Conservation (phyloP, 2,329 filamentous ascomycete species). For the Stachybotrys chartarum region DNA sequence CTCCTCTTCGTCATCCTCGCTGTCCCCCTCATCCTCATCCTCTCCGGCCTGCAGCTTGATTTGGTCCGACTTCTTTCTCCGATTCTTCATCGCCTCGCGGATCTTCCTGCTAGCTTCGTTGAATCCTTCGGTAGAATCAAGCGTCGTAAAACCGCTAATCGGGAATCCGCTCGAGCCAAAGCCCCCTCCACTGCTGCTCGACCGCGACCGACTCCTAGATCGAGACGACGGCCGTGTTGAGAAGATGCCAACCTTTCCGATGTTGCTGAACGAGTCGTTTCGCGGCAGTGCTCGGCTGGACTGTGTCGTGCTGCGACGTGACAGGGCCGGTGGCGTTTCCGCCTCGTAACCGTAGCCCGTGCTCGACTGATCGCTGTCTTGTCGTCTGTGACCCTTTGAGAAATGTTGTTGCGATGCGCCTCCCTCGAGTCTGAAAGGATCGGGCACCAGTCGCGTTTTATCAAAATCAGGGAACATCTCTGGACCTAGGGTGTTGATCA, state of each 20-base stretch:
- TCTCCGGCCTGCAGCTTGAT: constrained; percentile 27
- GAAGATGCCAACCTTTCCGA: constrained; percentile 83
- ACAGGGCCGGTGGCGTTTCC: constrained; percentile 32
- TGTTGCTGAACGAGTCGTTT: constrained; percentile 91
- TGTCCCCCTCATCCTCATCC: constrained; percentile 23
- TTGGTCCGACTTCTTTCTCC: constrained; percentile 46
- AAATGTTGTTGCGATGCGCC: constrained; percentile 10
- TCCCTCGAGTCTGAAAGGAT: constrained; percentile 35
- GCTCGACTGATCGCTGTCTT: constrained; percentile 44
- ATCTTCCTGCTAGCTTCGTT: constrained; percentile 82
- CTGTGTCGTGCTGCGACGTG: constrained; percentile 43
- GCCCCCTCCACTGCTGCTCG: constrained; percentile 59
- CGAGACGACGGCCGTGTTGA: constrained; percentile 80
- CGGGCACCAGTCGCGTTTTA: constrained; percentile 60
- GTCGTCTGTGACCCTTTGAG: constrained; percentile 21
- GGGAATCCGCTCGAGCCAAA: constrained; percentile 56
- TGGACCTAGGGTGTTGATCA: constrained; percentile 92
- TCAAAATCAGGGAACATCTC: constrained; percentile 98
- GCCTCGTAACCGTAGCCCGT: constrained; percentile 19
- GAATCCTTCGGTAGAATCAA: constrained; percentile 63
- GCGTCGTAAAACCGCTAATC: constrained; percentile 60
- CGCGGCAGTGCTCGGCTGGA: constrained; percentile 57
- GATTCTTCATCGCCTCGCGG: constrained; percentile 69
- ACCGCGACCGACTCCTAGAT: constrained; percentile 63
- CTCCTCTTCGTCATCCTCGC: constrained; percentile 34